Percentiles rank a stretch among this genome's conserved stretches.
Evolutionary conservation across 2,329 filamentous ascomycete genomes (phyloP).

Genomic region (Scedosporium dehoogii): DNA sequence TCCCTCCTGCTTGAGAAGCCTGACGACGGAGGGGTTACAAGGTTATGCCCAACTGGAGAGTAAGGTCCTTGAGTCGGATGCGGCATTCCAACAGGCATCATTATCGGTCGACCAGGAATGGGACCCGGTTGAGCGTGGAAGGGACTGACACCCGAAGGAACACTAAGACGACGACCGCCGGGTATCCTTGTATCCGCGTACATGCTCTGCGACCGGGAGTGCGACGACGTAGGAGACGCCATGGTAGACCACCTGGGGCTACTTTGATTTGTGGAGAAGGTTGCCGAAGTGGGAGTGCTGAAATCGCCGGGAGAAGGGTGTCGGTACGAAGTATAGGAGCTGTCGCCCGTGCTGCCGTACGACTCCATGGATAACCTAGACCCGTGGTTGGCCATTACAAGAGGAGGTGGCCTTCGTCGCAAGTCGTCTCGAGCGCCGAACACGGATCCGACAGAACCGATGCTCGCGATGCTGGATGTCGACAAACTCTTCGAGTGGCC

Average conservation of each 20-base stretch:
- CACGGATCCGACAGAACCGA: conserved; percentile 55
- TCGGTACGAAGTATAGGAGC: conserved; percentile 52
- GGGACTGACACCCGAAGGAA: conserved; percentile 65
- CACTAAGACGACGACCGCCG: conserved; percentile 67
- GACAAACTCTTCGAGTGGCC: conserved; percentile 82
- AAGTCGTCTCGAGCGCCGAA: conserved; percentile 57
- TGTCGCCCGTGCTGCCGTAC: conserved; percentile 52
- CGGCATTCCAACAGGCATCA: conserved; percentile 43
- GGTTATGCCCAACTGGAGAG: conserved; percentile 27
- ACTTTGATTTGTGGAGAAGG: conserved; percentile 65
- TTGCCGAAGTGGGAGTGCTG: conserved; percentile 74
- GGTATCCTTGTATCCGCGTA: conserved; percentile 55
- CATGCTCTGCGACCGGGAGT: conserved; percentile 63
- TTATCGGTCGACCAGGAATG: conserved; percentile 45
- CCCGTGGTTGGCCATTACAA: conserved; percentile 61
- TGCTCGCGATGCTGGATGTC: conserved; percentile 74
- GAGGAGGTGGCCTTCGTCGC: conserved; percentile 65
- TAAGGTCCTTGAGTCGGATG: conserved; percentile 45
- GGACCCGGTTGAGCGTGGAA: conserved; percentile 57
- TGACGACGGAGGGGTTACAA: conserved; percentile 36
- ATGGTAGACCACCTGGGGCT: conserved; percentile 67
- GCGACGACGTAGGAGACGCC: conserved; percentile 61
- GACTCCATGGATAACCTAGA: conserved; percentile 59
- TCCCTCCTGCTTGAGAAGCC: conserved; percentile 53
- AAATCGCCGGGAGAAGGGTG: conserved; percentile 63